Percentiles rank a stretch among this genome's conserved stretches.
phyloP scores from a whole-genome alignment of 2,329 filamentous ascomycete species.

The Biscogniauxia marginata region DNA sequence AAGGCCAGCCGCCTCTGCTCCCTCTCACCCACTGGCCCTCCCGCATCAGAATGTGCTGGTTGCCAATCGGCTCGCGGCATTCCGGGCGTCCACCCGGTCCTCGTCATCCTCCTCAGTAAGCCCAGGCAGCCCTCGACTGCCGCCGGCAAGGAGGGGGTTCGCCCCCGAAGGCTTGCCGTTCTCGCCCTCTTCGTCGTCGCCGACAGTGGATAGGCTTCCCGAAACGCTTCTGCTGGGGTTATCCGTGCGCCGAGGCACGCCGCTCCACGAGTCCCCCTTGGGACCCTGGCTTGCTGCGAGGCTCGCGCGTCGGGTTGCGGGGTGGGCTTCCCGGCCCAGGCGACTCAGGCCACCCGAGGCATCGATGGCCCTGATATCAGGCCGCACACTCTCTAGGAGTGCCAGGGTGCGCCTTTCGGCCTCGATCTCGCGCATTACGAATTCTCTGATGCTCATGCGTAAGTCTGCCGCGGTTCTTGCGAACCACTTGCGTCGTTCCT shows the following conservation, averaged over 20 bases:
- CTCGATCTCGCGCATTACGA: conserved; percentile 92
- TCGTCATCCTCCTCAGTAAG: conserved; percentile 82
- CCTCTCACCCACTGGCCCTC: background rate
- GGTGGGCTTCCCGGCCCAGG: conserved; percentile 85
- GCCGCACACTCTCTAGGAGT: conserved; percentile 87
- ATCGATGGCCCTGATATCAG: conserved; percentile 92
- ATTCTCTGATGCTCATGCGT: conserved; percentile 81
- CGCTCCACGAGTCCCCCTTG: conserved; percentile 98
- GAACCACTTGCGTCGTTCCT: conserved; percentile 91
- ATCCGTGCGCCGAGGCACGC: conserved; percentile 80
- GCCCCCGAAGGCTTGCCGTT: conserved; percentile 37
- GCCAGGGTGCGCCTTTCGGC: conserved; percentile 88
- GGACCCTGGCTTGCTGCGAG: conserved; percentile 88
- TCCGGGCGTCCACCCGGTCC: conserved; percentile 90
- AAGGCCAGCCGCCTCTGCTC: background rate
- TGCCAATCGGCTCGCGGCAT: conserved; percentile 89
- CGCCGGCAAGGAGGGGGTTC: conserved; percentile 31
- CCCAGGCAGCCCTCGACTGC: conserved; percentile 51
- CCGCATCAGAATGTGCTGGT: conserved; percentile 83
- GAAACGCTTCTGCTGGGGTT: conserved; percentile 76
- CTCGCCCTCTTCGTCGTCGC: conserved; percentile 60
- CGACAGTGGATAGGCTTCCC: conserved; percentile 64
- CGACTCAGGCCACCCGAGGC: conserved; percentile 84
- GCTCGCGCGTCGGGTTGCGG: conserved; percentile 68
- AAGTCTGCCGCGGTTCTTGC: conserved; percentile 81